phyloP scores from a whole-genome alignment of 805 yeast genomes.

The Barnettozyma botsteinii region DNA sequence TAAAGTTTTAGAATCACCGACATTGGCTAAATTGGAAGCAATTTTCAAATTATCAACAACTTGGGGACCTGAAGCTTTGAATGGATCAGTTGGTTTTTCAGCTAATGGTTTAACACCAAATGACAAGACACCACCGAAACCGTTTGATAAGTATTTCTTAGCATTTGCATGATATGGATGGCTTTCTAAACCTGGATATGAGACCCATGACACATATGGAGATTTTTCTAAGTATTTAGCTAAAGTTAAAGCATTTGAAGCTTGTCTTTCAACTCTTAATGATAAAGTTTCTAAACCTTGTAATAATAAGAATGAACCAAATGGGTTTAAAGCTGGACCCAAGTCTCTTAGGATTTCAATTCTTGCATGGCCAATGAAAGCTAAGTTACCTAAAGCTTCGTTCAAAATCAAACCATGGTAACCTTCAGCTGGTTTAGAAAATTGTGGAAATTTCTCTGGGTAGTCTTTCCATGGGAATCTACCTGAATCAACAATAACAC shows the following conservation, averaged over 20 bases:
- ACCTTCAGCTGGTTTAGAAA: constrained; percentile 85
- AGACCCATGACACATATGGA: constrained; percentile 79
- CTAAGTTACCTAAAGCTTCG: constrained; percentile 75
- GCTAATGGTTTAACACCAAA: constrained; percentile 76
- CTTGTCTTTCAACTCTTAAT: constrained; percentile 90
- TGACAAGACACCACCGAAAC: constrained; percentile 84
- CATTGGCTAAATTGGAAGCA: constrained; percentile 92
- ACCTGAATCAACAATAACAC: constrained; percentile 85
- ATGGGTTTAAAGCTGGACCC: constrained; percentile 87
- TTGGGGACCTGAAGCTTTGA: constrained; percentile 71
- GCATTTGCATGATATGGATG: constrained; percentile 76
- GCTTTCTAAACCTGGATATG: constrained; percentile 83
- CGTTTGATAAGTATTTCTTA: constrained; percentile 72
- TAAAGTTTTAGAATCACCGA: constrained; percentile 93
- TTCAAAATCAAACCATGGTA: constrained; percentile 84
- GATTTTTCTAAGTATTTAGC: constrained; percentile 72
- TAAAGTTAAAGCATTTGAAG: constrained; percentile 69
- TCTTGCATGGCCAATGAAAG: constrained; percentile 76
- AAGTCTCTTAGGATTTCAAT: constrained; percentile 84
- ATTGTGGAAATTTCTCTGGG: constrained; percentile 87
- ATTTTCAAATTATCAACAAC: constrained; percentile 80
- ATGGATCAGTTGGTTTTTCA: constrained; percentile 49
- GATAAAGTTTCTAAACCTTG: constrained; percentile 95
- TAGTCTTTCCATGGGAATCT: constrained; percentile 86
- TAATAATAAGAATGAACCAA: constrained; percentile 75